phyloP scores from a whole-genome alignment of 257 asterid genomes.

The Thymus quinquecostatus region DNA sequence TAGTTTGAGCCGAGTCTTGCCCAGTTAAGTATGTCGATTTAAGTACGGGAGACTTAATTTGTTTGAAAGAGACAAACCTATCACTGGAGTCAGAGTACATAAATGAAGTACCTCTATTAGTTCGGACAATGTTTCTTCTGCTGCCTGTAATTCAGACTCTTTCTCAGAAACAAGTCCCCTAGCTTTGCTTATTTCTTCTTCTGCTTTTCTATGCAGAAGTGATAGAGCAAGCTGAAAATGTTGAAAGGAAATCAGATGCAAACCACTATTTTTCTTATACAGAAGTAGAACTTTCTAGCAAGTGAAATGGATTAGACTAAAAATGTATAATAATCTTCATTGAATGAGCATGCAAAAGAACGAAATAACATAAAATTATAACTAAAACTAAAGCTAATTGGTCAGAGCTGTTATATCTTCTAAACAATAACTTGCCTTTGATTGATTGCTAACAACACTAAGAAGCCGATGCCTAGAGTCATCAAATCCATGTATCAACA shows the following conservation, averaged over 20 bases:
- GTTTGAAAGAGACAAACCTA: not conserved
- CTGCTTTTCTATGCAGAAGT: constrained; percentile 68
- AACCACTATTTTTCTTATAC: not conserved
- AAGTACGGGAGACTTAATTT: not conserved
- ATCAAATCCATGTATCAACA: too few relatives aligned
- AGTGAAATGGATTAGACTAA: constrained; percentile 20
- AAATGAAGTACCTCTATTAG: constrained; percentile 77
- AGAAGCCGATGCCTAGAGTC: too few relatives aligned
- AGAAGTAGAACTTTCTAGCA: constrained; percentile 12
- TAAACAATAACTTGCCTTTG: too few relatives aligned
- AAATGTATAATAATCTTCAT: not conserved
- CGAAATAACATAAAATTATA: too few relatives aligned
- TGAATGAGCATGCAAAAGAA: not conserved
- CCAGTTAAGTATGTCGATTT: not conserved
- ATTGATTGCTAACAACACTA: too few relatives aligned
- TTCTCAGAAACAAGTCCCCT: constrained; percentile 65
- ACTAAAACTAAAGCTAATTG: too few relatives aligned
- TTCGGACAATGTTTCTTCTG: constrained; percentile 75
- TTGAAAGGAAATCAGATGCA: constrained; percentile 36
- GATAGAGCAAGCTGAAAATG: constrained; percentile 68
- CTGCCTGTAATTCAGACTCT: constrained; percentile 66
- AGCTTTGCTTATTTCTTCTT: constrained; percentile 67
- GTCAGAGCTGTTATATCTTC: too few relatives aligned
- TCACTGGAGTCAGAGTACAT: constrained; percentile 19
- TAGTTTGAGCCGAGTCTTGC: not conserved